Conservation (phyloP, 495 filamentous ascomycete genomes). For the Friedmanniomyces endolithicus region DNA sequence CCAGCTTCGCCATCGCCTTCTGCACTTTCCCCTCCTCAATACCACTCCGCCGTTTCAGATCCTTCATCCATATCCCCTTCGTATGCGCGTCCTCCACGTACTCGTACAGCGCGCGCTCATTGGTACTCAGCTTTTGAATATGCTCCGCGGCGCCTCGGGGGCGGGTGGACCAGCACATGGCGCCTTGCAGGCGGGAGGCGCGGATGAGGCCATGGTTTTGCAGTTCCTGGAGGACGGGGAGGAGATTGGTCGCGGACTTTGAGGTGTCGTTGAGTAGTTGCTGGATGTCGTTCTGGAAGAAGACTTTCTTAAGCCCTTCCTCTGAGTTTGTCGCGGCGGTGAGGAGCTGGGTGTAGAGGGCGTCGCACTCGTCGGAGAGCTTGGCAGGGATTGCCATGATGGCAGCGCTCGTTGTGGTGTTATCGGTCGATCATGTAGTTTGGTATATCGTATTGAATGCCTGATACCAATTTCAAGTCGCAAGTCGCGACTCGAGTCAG, state of each 20-base stretch:
- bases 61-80: conserved; percentile 79
- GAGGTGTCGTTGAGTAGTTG: not conserved
- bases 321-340: conserved; percentile 1
- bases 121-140: conserved; percentile 20
- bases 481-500: not conserved
- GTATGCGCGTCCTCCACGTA: conserved; percentile 69
- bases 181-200: not conserved
- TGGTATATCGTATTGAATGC: not conserved
- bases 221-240: conserved; percentile 12
- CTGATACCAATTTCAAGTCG: not conserved
- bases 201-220: conserved; percentile 6
- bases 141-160: conserved; percentile 8
- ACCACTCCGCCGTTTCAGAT: conserved; percentile 59
- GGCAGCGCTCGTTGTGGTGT: not conserved
- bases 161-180: conserved; percentile 12
- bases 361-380: conserved; percentile 7
- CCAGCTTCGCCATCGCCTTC: conserved; percentile 63
- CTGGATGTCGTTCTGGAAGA: conserved; percentile 6
- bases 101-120: conserved; percentile 71
- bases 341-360: conserved; percentile 14
- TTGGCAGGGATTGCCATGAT: conserved; percentile 2
- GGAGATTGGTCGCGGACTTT: not conserved
- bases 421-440: conserved; percentile 11
- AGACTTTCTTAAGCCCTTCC: conserved; percentile 14
- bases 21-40: conserved; percentile 37